Evolutionary conservation across 306 rosid genomes (phyloP), one percentile per base, ranked within the genome.

Genomic region (Nissolia schottii): DNA sequence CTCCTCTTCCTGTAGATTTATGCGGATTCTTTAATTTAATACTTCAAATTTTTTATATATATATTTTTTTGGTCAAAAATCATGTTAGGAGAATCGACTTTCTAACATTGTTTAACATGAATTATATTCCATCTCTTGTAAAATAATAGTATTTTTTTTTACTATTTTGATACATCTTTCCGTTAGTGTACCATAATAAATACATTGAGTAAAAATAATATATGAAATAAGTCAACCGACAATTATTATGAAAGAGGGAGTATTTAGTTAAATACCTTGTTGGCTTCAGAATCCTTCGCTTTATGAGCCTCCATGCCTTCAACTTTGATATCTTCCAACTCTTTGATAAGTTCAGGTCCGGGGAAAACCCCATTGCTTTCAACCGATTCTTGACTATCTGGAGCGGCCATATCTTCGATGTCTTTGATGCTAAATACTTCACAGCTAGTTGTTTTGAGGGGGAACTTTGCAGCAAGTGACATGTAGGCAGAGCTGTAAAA

Each of bases 401-500:
- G 9, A 4, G 18, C 15, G 7, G 15, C 48, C 1, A 2, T 0
- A 19, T 29, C 29, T 7, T 41, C 60, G 3, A 41, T 54, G n/a
- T n/a, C n/a, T n/a, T n/a, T n/a, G n/a, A n/a, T n/a, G n/a, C n/a
- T n/a, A 45, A 43, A 19, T 75, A 66, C 45, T 50, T 28, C 38
- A 43, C 40, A 49, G 19, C 51, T 54, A 16, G 25, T 23, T 15
- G 63, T 45, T 43, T 74, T 57, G 14, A 64, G 0, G 0, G 96
- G 91, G 38, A 80, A 92, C 45, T 7, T 76, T 0, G 96, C 82
- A 3, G 84, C 84, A 43, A 90, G 91, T n/a, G 87, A 71, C 85
- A 92, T 82, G 54, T 66, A 92, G 2, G 98, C 96, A 0, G 82
- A 77, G 81, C 98, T 92, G 78, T 43, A 62, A 0, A 2, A 37